Conservation (phyloP, 805 yeast genomes). For the Saccharomycopsis sp. region DNA sequence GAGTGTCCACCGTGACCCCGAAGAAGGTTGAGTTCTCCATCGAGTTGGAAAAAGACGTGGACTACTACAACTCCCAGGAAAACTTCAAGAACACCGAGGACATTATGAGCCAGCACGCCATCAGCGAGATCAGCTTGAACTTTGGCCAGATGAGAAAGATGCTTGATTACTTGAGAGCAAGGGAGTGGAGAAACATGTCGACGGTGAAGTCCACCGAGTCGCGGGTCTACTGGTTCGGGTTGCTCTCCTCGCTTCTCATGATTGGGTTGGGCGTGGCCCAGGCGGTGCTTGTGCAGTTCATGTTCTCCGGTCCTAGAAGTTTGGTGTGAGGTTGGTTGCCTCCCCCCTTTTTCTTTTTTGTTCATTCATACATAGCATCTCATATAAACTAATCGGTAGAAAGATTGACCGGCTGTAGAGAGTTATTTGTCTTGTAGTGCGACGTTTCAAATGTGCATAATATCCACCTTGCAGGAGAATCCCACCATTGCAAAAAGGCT, state of each 20-base stretch:
- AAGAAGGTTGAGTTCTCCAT: constrained; percentile 58
- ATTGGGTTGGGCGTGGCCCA: constrained; percentile 71
- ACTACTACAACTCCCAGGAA: constrained; percentile 27
- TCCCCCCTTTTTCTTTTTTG: not conserved
- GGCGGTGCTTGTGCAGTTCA: constrained; percentile 72
- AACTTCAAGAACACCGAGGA: constrained; percentile 36
- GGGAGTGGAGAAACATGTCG: constrained; percentile 95
- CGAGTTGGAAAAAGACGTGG: constrained; percentile 37
- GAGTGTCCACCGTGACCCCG: constrained; percentile 51
- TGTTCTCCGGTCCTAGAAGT: constrained; percentile 37
- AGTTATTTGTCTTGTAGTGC: no score
- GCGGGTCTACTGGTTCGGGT: constrained; percentile 68
- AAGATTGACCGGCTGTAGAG: no score
- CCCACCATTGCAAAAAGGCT: no score
- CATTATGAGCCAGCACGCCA: constrained; percentile 43
- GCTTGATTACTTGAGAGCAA: constrained; percentile 83
- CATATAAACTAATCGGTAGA: no score
- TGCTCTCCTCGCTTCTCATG: constrained; percentile 61
- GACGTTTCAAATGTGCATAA: no score
- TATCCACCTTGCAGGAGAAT: no score
- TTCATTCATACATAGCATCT: not conserved
- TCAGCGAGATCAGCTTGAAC: constrained; percentile 50
- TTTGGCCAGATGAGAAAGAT: constrained; percentile 48
- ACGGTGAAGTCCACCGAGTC: constrained; percentile 75
- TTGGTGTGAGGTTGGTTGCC: constrained; percentile 23